Evolutionary conservation across 148 eudicot genomes (phyloP).

Genomic region (Polygonum aviculare): DNA sequence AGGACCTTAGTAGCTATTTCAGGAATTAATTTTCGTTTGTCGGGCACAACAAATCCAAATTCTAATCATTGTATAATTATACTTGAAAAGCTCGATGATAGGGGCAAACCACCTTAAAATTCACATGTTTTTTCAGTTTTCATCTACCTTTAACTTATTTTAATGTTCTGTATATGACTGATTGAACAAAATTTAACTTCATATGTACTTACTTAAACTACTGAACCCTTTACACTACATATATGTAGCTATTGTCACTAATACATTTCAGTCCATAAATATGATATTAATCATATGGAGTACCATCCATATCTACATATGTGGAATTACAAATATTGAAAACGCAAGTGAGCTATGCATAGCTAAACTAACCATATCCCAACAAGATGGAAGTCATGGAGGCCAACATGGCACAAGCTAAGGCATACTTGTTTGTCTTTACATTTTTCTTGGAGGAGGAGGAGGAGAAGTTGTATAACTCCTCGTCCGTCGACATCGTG

Average conservation of each 20-base stretch:
- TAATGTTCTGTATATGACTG: too few relatives aligned
- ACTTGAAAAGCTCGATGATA: neutral
- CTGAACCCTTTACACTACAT: too few relatives aligned
- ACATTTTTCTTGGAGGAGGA: slow-evolving; percentile 12
- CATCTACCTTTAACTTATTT: too few relatives aligned
- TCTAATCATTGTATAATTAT: neutral
- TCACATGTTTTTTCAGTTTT: too few relatives aligned
- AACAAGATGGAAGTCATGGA: slow-evolving; percentile 50
- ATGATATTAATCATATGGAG: neutral
- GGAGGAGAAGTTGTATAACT: neutral
- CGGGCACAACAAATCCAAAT: neutral
- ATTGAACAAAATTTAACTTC: too few relatives aligned
- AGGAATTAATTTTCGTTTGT: neutral
- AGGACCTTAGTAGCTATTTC: neutral
- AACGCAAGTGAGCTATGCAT: neutral
- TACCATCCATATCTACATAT: too few relatives aligned
- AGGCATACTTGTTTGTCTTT: slow-evolving; percentile 40
- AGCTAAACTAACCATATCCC: slow-evolving; percentile 33
- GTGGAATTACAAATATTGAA: too few relatives aligned
- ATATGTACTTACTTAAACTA: too few relatives aligned
- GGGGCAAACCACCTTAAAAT: too few relatives aligned
- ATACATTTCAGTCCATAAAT: neutral
- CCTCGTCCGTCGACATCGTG: neutral
- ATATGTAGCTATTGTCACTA: neutral
- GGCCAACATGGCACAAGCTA: slow-evolving; percentile 34